Conservation (phyloP, 306 rosid genomes). For the Parietaria judaica region DNA sequence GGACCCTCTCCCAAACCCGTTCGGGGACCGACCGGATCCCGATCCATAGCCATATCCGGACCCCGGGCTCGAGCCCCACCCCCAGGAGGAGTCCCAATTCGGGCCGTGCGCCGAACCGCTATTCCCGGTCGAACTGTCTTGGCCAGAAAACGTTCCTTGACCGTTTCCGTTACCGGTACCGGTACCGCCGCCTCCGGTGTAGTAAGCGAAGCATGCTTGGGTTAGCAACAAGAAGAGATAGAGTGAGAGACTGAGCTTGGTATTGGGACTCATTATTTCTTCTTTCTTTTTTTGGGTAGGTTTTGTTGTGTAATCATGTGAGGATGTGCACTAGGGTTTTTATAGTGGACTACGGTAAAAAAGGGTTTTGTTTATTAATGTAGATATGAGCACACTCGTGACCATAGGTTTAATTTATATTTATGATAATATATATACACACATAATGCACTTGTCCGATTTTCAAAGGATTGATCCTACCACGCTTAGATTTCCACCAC, state of each 20-base stretch:
- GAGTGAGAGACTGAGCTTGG: conserved; percentile 11
- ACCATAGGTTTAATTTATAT: not conserved
- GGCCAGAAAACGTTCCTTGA: conserved; percentile 22
- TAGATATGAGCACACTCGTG: conserved; percentile 9
- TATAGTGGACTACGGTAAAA: not conserved
- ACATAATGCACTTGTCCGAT: conserved; percentile 1
- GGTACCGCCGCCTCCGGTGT: conserved; percentile 3
- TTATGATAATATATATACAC: not conserved
- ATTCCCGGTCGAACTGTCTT: conserved; percentile 30
- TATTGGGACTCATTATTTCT: conserved; percentile 30
- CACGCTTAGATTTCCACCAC: conserved; percentile 33
- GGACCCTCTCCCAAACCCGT: conserved; percentile 49
- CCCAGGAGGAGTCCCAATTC: conserved; percentile 76
- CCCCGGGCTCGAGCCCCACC: conserved; percentile 67
- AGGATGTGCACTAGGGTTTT: conserved; percentile 41
- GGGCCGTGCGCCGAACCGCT: conserved; percentile 67
- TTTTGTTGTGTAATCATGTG: conserved; percentile 10
- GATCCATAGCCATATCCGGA: conserved; percentile 79
- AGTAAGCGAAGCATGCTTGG: conserved; percentile 6
- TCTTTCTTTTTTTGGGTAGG: not conserved
- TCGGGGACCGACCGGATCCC: conserved; percentile 55
- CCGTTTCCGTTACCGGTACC: conserved; percentile 3
- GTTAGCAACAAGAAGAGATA: conserved; percentile 25
- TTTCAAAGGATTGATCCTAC: not conserved
- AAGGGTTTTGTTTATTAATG: conserved; percentile 8